Evolutionary conservation across 2,329 filamentous ascomycete species (phyloP).

Genomic region (Cladorrhinum sp.): DNA sequence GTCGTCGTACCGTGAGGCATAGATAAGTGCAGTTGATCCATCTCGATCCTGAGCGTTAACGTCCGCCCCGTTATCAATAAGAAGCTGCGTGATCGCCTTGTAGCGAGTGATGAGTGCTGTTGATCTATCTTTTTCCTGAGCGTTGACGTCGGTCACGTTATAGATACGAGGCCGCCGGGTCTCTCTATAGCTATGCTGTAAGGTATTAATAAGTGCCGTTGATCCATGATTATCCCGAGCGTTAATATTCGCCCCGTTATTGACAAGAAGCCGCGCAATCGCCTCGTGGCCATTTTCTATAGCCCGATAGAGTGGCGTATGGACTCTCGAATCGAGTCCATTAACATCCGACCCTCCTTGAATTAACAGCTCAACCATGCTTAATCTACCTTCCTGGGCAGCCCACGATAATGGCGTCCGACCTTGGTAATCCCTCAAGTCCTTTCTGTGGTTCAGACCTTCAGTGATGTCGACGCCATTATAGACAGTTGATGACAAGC

Average conservation of each 20-base stretch:
- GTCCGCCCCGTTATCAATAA: too few relatives aligned
- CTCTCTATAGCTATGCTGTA: too few relatives aligned
- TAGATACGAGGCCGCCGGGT: too few relatives aligned
- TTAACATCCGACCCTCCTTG: not conserved
- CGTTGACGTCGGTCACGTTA: too few relatives aligned
- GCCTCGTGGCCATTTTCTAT: constrained; percentile 2
- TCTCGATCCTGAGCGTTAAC: too few relatives aligned
- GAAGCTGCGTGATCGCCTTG: too few relatives aligned
- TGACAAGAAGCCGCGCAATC: constrained; percentile 7
- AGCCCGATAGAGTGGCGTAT: not conserved
- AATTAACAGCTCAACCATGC: constrained; percentile 1
- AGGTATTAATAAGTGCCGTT: constrained; percentile 3
- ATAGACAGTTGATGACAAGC: constrained; percentile 6
- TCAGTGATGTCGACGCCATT: constrained; percentile 12
- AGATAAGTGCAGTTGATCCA: too few relatives aligned
- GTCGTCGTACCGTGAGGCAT: too few relatives aligned
- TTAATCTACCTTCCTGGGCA: constrained; percentile 6
- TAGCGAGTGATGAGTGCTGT: too few relatives aligned
- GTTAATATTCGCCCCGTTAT: not conserved
- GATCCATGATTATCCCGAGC: not conserved
- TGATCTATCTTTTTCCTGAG: too few relatives aligned
- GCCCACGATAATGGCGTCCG: constrained; percentile 8
- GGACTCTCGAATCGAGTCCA: not conserved
- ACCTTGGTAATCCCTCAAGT: constrained; percentile 2
- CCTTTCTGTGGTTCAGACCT: constrained; percentile 6